Evolutionary conservation across 768 basidiomycete genomes (phyloP).

Genomic region (Erythrobasidium yunnanense): DNA sequence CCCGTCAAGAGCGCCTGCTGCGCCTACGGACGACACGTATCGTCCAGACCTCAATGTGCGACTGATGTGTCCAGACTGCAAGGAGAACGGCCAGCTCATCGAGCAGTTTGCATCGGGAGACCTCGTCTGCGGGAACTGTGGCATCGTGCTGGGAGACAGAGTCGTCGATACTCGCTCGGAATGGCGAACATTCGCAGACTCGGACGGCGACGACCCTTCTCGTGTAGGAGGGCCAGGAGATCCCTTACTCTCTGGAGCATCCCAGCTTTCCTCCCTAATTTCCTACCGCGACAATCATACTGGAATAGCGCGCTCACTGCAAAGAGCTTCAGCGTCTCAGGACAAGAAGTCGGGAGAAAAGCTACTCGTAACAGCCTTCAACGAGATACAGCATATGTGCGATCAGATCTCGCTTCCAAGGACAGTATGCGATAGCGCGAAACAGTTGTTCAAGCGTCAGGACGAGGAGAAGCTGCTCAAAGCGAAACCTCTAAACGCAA

Average conservation of each 20-base stretch:
- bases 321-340: conserved; percentile 71
- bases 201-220: conserved; percentile 98
- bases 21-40: background rate
- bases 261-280: conserved; percentile 88
- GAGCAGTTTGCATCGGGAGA: conserved; percentile 95
- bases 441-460: conserved; percentile 91
- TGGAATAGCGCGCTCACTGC: conserved; percentile 79
- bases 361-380: conserved; percentile 72
- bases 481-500: conserved; percentile 80
- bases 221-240: conserved; percentile 96
- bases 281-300: conserved; percentile 90
- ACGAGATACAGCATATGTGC: conserved; percentile 85
- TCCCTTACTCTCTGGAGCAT: conserved; percentile 83
- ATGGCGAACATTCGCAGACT: conserved; percentile 96
- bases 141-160: conserved; percentile 62
- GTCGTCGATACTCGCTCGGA: conserved; percentile 96
- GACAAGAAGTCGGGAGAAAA: conserved; percentile 56
- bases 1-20: conserved; percentile 10
- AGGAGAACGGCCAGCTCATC: conserved; percentile 82
- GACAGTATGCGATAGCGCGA: conserved; percentile 87
- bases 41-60: conserved; percentile 33
- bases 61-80: conserved; percentile 81
- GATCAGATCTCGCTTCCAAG: conserved; percentile 89
- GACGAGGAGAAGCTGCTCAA: conserved; percentile 88
- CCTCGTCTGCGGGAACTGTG: conserved; percentile 86